Percentiles rank a stretch among this genome's conserved stretches.
phyloP scores from a whole-genome alignment of 805 yeast species.

The Nakazawaea pomicola region DNA sequence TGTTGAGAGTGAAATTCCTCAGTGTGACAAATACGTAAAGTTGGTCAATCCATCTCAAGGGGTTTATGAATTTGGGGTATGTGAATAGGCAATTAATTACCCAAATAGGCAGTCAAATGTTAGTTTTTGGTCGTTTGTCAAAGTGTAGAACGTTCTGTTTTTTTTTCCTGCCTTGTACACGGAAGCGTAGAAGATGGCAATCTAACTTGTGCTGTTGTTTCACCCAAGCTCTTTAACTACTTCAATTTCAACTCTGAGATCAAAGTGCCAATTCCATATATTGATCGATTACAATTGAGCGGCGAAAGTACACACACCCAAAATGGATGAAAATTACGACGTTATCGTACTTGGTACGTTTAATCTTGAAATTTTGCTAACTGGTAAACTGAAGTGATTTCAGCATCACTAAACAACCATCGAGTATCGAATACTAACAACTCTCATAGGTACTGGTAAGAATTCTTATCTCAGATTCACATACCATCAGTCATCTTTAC shows the following conservation, averaged over 20 bases:
- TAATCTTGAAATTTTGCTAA: not conserved
- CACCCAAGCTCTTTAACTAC: not conserved
- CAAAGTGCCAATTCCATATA: no score
- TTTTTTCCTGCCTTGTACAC: not conserved
- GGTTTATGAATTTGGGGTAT: conserved; percentile 22
- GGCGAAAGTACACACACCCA: no score
- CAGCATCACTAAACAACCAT: no score
- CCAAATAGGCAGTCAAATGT: conserved; percentile 1
- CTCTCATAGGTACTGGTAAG: conserved; percentile 26
- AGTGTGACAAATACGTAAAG: conserved; percentile 48
- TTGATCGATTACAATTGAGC: no score
- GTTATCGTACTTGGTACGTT: conserved; percentile 86
- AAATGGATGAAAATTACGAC: conserved; percentile 94
- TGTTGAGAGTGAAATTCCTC: conserved; percentile 72
- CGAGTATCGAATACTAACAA: not conserved
- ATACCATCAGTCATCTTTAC: no score
- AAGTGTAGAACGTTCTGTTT: no score
- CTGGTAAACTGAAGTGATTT: not conserved
- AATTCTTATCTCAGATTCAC: no score
- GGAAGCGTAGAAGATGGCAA: conserved; percentile 1
- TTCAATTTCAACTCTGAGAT: not conserved
- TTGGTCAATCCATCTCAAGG: conserved; percentile 30
- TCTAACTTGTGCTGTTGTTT: not conserved
- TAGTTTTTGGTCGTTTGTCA: not conserved
- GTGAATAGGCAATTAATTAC: not conserved